These are phyloP conservation scores for Lactarius sanguifluus DNA, from an alignment of 768 basidiomycete genomes.

Conservation along the genomic window DNA sequence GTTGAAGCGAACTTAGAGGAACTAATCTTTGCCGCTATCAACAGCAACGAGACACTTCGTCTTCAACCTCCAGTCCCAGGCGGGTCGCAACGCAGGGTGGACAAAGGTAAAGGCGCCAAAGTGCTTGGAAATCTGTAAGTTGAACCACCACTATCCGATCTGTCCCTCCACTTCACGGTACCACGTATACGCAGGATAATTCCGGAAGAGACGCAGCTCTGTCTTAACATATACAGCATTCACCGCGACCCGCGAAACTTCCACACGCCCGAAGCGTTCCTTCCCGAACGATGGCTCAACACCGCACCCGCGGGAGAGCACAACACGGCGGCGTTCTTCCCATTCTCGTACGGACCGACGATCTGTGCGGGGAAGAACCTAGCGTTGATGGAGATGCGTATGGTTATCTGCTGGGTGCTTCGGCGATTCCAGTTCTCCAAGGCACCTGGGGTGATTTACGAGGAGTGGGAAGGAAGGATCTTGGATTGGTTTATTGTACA, in stretches of 20 bases:
- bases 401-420: neutral
- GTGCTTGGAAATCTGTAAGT: slow-evolving; percentile 3
- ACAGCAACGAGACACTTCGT: slow-evolving; percentile 2
- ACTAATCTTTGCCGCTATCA: neutral
- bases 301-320: neutral
- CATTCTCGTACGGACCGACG: slow-evolving; percentile 30
- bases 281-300: slow-evolving; percentile 2
- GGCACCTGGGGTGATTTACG: neutral
- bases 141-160: no score
- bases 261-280: neutral
- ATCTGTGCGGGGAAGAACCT: slow-evolving; percentile 30
- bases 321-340: slow-evolving; percentile 25
- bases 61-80: slow-evolving; percentile 1
- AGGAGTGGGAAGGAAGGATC: neutral
- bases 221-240: neutral
- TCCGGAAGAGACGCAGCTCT: slow-evolving; percentile 9
- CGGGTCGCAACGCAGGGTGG: neutral
- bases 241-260: slow-evolving; percentile 9
- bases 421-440: neutral
- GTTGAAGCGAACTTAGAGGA: neutral
- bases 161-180: no score
- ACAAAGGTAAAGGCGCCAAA: neutral
- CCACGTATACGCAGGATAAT: neutral
- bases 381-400: slow-evolving; percentile 26
- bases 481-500: neutral